Percentiles rank a stretch among this genome's conserved stretches.
phyloP scores from a whole-genome alignment of 768 basidiomycete genomes.

The Dacryopinax spathularia region DNA sequence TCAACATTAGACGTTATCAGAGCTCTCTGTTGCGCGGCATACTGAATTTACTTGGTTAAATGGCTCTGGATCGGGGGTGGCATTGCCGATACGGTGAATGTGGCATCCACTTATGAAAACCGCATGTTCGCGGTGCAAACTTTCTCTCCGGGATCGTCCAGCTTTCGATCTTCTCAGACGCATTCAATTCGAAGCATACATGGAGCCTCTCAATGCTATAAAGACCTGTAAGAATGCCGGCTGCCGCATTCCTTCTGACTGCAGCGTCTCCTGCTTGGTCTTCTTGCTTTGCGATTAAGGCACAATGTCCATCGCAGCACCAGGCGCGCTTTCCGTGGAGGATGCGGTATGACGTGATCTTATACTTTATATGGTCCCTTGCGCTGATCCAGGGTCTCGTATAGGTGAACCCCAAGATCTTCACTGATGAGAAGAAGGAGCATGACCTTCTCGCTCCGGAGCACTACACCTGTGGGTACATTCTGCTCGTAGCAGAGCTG shows the following conservation, averaged over 20 bases:
- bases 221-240: background rate
- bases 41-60: background rate
- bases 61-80: background rate
- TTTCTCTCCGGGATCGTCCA: background rate
- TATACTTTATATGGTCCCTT: background rate
- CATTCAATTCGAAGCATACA: background rate
- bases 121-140: background rate
- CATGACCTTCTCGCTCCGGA: background rate
- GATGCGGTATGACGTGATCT: background rate
- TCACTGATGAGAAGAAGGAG: background rate
- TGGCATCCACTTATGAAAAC: background rate
- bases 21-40: background rate
- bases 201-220: background rate
- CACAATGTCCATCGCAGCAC: constrained; percentile 1
- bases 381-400: background rate
- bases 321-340: background rate
- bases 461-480: background rate
- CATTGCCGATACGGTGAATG: background rate
- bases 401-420: background rate
- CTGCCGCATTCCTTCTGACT: background rate
- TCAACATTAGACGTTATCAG: background rate
- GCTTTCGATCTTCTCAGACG: background rate
- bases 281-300: background rate
- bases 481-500: background rate
- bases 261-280: background rate